A percentile compares a stretch with the other conserved stretches of the same genome.
Evolutionary conservation across 352 stramenopile genomes (phyloP).

Genomic region (Pythium aquatile): DNA sequence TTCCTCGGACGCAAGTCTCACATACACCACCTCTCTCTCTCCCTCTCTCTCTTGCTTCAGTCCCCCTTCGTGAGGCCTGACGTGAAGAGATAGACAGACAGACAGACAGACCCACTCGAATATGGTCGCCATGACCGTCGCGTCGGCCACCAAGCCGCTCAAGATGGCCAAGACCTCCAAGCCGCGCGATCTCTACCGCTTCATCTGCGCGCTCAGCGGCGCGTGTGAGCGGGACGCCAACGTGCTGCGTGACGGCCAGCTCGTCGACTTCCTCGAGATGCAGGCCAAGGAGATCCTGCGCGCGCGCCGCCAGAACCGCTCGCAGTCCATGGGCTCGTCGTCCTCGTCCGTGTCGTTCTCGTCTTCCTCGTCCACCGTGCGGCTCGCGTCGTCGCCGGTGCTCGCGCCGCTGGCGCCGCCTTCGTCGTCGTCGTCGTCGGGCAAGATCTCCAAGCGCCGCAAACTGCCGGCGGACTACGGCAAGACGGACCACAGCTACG

Average conservation of each 20-base stretch:
- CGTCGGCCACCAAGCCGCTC: conserved; percentile 13
- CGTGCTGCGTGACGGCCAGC: conserved; percentile 61
- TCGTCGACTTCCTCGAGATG: conserved; percentile 64
- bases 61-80: neutral
- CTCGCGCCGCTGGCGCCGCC: conserved; percentile 6
- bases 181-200: conserved; percentile 23
- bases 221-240: conserved; percentile 60
- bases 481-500: conserved; percentile 19
- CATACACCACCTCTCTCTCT: neutral
- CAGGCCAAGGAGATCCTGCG: conserved; percentile 54
- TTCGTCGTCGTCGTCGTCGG: neutral
- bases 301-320: conserved; percentile 24
- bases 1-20: conserved; percentile 1
- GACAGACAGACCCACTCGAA: neutral
- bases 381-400: conserved; percentile 15
- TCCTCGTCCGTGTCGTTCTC: conserved; percentile 21
- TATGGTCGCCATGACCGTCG: conserved; percentile 23
- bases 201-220: conserved; percentile 57
- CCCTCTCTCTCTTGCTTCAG: neutral
- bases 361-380: conserved; percentile 5
- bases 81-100: neutral
- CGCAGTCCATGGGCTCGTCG: conserved; percentile 11
- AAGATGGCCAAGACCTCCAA: neutral
- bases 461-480: conserved; percentile 22
- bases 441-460: conserved; percentile 26